A percentile compares a stretch with the other conserved stretches of the same genome.
These are phyloP conservation scores for Cladosporium sp. DNA, from an alignment of 2,329 filamentous ascomycete genomes.

Conservation along the genomic window DNA sequence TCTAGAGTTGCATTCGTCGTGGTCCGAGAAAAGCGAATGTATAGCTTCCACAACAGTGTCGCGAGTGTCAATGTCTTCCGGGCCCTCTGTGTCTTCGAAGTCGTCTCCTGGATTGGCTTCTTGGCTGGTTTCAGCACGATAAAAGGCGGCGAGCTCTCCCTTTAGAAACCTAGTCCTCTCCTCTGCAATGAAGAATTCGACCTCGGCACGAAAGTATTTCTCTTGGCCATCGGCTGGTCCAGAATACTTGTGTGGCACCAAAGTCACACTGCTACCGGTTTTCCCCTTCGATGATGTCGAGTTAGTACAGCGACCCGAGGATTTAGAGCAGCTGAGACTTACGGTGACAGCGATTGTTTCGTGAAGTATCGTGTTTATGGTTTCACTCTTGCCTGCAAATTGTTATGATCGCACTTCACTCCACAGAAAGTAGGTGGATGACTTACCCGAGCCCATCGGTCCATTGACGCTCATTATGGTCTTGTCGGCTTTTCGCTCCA, in stretches of 20 bases:
- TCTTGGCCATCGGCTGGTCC: conserved; percentile 12
- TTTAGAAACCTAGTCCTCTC: conserved; percentile 14
- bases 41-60: not conserved
- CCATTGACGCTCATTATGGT: too few species aligned
- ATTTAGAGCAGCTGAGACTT: too few species aligned
- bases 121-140: conserved; percentile 13
- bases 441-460: too few species aligned
- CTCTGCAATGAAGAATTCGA: conserved; percentile 16
- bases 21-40: conserved; percentile 16
- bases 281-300: too few species aligned
- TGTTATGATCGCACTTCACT: not conserved
- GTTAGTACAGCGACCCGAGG: too few species aligned
- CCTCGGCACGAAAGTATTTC: conserved; percentile 17
- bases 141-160: conserved; percentile 11
- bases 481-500: too few species aligned
- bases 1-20: conserved; percentile 4
- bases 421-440: not conserved
- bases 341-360: conserved; percentile 21
- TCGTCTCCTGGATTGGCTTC: too few species aligned
- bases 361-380: conserved; percentile 22
- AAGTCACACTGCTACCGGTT: conserved; percentile 20
- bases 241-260: conserved; percentile 17
- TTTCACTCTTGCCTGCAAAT: conserved; percentile 16
- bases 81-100: too few species aligned
- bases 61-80: too few species aligned